phyloP scores from a whole-genome alignment of 139 green algal genomes.

The Micractinium sp. region DNA sequence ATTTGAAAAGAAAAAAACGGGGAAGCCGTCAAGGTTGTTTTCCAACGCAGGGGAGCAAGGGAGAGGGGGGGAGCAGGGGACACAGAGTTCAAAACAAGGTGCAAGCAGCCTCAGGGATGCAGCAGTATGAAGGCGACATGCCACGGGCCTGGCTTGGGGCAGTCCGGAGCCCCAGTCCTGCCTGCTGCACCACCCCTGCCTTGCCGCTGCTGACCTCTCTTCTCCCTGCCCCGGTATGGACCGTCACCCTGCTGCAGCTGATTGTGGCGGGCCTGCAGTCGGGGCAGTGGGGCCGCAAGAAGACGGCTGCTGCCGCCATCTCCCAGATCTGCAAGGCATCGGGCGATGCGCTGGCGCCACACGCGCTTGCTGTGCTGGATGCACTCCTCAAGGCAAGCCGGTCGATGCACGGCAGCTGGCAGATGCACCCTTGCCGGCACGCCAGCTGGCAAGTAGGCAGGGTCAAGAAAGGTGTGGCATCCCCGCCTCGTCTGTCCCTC shows the following conservation, averaged over 20 bases:
- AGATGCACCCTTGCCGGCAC: too few relatives aligned
- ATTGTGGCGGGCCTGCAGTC: constrained; percentile 30
- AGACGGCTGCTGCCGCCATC: constrained; percentile 54
- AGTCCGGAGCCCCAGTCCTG: not conserved
- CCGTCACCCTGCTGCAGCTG: not conserved
- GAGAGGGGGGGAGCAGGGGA: not conserved
- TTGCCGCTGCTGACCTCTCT: not conserved
- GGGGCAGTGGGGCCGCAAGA: constrained; percentile 71
- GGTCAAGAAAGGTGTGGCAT: not conserved
- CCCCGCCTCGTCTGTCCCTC: not conserved
- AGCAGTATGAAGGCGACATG: not conserved
- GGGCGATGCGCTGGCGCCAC: constrained; percentile 50
- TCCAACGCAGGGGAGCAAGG: too few relatives aligned
- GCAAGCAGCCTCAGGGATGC: not conserved
- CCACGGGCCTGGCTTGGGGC: not conserved
- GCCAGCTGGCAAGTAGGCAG: too few relatives aligned
- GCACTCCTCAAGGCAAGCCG: constrained; percentile 50
- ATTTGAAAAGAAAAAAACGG: too few relatives aligned
- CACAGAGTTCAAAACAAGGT: not conserved
- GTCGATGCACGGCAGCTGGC: too few relatives aligned
- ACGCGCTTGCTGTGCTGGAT: constrained; percentile 29
- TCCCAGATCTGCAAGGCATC: constrained; percentile 23
- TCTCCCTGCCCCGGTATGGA: not conserved
- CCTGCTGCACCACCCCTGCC: not conserved
- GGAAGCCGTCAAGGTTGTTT: too few relatives aligned